Base-by-base conservation (phyloP, 192 early-diverging fungal species). In the Rhizoclosmatium globosum region DNA sequence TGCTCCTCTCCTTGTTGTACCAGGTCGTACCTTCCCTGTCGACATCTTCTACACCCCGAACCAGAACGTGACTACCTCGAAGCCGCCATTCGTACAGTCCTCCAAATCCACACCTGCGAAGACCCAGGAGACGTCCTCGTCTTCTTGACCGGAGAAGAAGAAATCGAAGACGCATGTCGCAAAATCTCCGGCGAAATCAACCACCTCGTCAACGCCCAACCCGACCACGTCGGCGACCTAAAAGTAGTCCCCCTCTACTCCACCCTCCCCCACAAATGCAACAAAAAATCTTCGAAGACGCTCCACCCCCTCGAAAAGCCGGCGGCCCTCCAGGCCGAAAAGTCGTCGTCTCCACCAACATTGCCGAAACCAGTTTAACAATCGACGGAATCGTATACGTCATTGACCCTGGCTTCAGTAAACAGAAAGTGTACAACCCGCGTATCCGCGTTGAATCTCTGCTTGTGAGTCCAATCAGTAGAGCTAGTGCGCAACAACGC, bases 371-470 rank as follows among this genome's bases (percentile, higher is more conserved):
- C 0, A 96, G 95, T 0, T 87, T 99, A 73, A 99, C 98, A 2
- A 99, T 99, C 62, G 97, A 99, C 82, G 97, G 97, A 77, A 97
- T 99, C 69, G 97, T 98, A 11, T 99, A 99, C 83, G 98, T 99
- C 48, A 93, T 99, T 72, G 98, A 99, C 78, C 96, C 96, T 57
- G 98, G 97, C 7, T 98, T 99, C 78, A 92, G 96, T n/a, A 99
- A 99, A 79, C 97, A 99, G 85, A 99, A 98, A 84, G 96, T 98
- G 39, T 99, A 98, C 85, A 97, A 99, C 82, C 97, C 98, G 44
- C 93, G 98, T 68, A 94, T 98, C 68, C 91, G 97, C 68, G 96
- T 99, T 61, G 98, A 99, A 82, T 95, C 94, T 38, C 89, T 99
- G 68, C 85, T 98, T 69, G 97, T 99, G 15, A 94, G 92, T 41